Percentiles rank a stretch among this genome's conserved stretches.
Conservation (phyloP, 805 yeast species). For the Candida broadrunensis region DNA sequence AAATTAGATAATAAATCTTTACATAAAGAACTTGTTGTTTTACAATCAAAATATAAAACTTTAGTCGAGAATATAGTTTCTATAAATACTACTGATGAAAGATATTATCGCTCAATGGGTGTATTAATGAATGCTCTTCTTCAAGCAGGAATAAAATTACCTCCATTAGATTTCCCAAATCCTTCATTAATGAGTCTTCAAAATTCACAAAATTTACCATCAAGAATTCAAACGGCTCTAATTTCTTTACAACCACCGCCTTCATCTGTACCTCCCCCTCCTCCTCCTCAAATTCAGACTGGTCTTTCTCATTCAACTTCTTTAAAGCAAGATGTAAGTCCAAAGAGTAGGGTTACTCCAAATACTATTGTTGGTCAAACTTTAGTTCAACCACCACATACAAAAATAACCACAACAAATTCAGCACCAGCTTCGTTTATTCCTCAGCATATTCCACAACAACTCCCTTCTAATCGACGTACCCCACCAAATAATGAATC, state of each 20-base stretch:
- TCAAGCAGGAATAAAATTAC: conserved; percentile 66
- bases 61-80: conserved; percentile 60
- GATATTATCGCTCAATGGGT: conserved; percentile 51
- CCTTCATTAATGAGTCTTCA: conserved; percentile 13
- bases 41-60: conserved; percentile 60
- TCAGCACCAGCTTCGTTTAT: conserved; percentile 1
- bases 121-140: conserved; percentile 47
- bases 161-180: conserved; percentile 57
- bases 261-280: conserved; percentile 2
- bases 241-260: conserved; percentile 2
- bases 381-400: not conserved
- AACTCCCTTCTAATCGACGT: not conserved
- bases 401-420: not conserved
- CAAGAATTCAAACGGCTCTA: conserved; percentile 10
- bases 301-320: conserved; percentile 1
- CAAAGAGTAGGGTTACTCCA: not conserved
- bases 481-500: not conserved
- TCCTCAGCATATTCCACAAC: not conserved
- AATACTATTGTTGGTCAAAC: not conserved
- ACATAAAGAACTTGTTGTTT: conserved; percentile 31
- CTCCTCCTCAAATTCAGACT: conserved; percentile 1
- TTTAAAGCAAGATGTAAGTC: conserved; percentile 1
- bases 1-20: conserved; percentile 29
- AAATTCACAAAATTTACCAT: no score
- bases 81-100: conserved; percentile 55